Conservation (phyloP, 1,284 basidiomycete genomes). For the Laetiporus sulphureus region DNA sequence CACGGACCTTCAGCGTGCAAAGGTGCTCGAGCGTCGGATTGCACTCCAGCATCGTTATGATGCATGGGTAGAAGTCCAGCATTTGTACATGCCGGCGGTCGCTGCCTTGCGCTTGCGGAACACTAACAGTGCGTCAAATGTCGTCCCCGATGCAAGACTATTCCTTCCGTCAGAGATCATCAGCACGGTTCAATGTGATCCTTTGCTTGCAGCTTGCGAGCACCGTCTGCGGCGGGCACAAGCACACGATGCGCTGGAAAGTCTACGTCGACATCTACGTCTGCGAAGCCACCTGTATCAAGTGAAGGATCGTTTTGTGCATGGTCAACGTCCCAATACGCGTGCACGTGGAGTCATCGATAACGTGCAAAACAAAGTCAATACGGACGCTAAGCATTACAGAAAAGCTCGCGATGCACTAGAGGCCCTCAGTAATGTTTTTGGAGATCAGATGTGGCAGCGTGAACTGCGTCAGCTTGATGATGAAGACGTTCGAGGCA, state of each 20-base stretch:
- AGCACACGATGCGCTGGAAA: constrained; percentile 6
- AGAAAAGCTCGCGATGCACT: neutral
- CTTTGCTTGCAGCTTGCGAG: constrained; percentile 1
- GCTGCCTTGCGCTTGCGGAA: neutral
- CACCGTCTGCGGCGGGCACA: constrained; percentile 6
- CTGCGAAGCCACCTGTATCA: constrained; percentile 4
- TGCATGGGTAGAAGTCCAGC: neutral
- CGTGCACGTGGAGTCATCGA: constrained; percentile 3
- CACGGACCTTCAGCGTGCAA: neutral
- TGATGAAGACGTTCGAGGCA: neutral
- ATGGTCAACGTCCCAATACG: constrained; percentile 6
- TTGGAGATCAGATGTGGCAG: too few relatives aligned
- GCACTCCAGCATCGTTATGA: neutral
- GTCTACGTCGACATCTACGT: constrained; percentile 7
- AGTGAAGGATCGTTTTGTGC: constrained; percentile 7
- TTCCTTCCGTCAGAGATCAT: neutral
- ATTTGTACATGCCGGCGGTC: neutral
- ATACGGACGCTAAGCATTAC: constrained; percentile 1
- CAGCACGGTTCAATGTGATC: neutral
- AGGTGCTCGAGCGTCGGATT: neutral
- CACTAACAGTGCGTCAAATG: neutral
- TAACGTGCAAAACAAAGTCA: constrained; percentile 1
- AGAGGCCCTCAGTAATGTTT: too few relatives aligned
- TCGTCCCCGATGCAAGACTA: neutral
- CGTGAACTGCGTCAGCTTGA: neutral